Conservation (phyloP, 163 green algal genomes). For the Scenedesmus sp. region DNA sequence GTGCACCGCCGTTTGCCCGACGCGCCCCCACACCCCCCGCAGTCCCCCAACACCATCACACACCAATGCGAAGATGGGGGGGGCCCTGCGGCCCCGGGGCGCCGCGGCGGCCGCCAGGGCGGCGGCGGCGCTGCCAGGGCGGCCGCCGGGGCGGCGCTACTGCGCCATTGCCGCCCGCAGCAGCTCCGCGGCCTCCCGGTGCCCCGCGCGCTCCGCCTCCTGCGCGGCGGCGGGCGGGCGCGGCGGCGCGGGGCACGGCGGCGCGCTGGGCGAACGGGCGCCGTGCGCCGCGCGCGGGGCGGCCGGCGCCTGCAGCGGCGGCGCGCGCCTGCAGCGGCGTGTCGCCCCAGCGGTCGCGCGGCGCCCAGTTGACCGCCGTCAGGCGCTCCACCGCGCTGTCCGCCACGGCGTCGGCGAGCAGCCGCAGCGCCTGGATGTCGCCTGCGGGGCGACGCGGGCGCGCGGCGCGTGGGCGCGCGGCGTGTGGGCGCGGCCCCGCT, state of each 20-base stretch:
- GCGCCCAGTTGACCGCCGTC: slow-evolving; percentile 25
- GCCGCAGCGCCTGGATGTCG: slow-evolving; percentile 18
- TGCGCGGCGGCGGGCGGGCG: background rate
- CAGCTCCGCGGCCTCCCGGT: slow-evolving; percentile 11
- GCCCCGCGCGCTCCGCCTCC: slow-evolving; percentile 26
- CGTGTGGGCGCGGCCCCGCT: too few relatives aligned
- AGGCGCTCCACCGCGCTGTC: slow-evolving; percentile 32
- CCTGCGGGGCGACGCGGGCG: background rate
- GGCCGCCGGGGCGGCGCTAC: too few relatives aligned
- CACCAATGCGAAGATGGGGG: too few relatives aligned
- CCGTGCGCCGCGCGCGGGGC: background rate
- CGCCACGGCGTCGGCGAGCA: slow-evolving; percentile 19
- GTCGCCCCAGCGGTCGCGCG: slow-evolving; percentile 34
- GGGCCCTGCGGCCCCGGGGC: too few relatives aligned
- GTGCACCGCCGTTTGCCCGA: too few relatives aligned
- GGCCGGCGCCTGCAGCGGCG: background rate
- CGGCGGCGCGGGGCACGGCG: background rate
- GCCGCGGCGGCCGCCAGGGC: too few relatives aligned
- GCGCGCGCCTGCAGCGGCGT: slow-evolving; percentile 28
- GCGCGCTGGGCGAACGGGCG: background rate
- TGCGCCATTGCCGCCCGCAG: slow-evolving; percentile 17
- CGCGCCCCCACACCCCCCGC: too few relatives aligned
- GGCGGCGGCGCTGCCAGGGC: too few relatives aligned
- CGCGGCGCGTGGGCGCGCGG: background rate
- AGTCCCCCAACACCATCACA: too few relatives aligned